Evolutionary conservation across 2,329 filamentous ascomycete genomes (phyloP).

Genomic region (Trichophyton equinum): DNA sequence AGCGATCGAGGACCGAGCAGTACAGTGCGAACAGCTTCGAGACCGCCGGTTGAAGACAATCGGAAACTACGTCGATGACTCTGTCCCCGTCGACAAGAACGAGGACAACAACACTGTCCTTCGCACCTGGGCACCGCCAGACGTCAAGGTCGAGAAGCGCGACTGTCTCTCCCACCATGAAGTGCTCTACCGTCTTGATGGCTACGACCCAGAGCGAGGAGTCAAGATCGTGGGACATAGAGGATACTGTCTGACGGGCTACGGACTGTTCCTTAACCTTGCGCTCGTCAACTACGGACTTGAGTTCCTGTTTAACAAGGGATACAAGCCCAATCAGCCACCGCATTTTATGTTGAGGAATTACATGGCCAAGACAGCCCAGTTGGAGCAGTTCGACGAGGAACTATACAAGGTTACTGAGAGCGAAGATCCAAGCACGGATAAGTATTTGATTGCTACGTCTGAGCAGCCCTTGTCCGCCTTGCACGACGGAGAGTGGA

Average conservation of each 20-base stretch:
- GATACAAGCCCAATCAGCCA: slow-evolving; percentile 71
- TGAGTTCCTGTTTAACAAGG: slow-evolving; percentile 70
- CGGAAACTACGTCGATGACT: slow-evolving; percentile 83
- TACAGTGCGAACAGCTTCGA: slow-evolving; percentile 60
- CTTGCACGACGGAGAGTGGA: slow-evolving; percentile 87
- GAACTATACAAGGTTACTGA: slow-evolving; percentile 91
- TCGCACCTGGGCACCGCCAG: slow-evolving; percentile 69
- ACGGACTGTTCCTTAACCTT: slow-evolving; percentile 83
- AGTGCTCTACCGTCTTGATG: slow-evolving; percentile 73
- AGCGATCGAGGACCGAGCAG: slow-evolving; percentile 58
- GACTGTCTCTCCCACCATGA: slow-evolving; percentile 84
- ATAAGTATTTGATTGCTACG: slow-evolving; percentile 74
- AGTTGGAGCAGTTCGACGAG: slow-evolving; percentile 94
- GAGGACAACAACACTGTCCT: slow-evolving; percentile 77
- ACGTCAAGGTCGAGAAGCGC: slow-evolving; percentile 59
- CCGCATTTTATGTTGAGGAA: slow-evolving; percentile 92
- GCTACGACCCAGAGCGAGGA: slow-evolving; percentile 84
- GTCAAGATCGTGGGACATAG: slow-evolving; percentile 90
- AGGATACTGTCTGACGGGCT: slow-evolving; percentile 82
- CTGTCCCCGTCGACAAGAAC: slow-evolving; percentile 69
- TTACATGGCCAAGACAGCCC: slow-evolving; percentile 95
- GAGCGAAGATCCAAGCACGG: slow-evolving; percentile 70
- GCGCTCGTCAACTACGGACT: slow-evolving; percentile 91
- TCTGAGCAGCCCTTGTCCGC: slow-evolving; percentile 92
- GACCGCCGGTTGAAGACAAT: slow-evolving; percentile 71